Evolutionary conservation across 345 rosid genomes (phyloP).

Genomic region (Toxicodendron radicans): DNA sequence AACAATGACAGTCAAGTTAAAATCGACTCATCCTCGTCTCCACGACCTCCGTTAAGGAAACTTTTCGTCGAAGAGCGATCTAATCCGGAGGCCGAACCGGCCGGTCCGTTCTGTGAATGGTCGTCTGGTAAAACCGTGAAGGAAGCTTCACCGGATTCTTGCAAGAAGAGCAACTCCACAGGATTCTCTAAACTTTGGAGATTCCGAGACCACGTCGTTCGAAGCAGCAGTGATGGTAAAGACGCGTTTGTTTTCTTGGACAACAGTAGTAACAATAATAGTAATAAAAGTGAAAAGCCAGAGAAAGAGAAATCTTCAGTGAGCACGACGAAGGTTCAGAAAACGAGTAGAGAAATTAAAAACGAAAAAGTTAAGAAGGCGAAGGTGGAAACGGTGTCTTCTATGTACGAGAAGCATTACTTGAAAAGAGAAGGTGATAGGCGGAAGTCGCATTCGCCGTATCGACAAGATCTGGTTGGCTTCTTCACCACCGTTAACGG

Average conservation of each 20-base stretch:
- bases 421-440: conserved; percentile 49
- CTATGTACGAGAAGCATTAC: conserved; percentile 55
- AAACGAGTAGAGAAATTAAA: neutral
- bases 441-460: conserved; percentile 66
- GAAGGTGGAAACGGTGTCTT: conserved; percentile 34
- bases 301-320: conserved; percentile 5
- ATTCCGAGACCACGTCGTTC: conserved; percentile 35
- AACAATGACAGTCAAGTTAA: conserved; percentile 14
- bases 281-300: neutral
- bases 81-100: conserved; percentile 22
- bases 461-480: conserved; percentile 54
- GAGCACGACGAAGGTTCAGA: conserved; percentile 14
- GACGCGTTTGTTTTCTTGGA: conserved; percentile 60
- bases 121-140: conserved; percentile 27
- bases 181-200: conserved; percentile 58
- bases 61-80: conserved; percentile 38
- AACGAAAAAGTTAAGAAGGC: conserved; percentile 11
- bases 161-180: conserved; percentile 63
- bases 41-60: conserved; percentile 37
- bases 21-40: neutral
- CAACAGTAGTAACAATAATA: conserved; percentile 4
- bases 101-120: conserved; percentile 44
- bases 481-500: conserved; percentile 67
- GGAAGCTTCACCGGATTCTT: conserved; percentile 46
- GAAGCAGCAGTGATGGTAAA: conserved; percentile 63